Percentiles rank a stretch among this genome's conserved stretches.
Conservation (phyloP, 2,329 filamentous ascomycete species). For the Phaeosphaeriaceae sp. region DNA sequence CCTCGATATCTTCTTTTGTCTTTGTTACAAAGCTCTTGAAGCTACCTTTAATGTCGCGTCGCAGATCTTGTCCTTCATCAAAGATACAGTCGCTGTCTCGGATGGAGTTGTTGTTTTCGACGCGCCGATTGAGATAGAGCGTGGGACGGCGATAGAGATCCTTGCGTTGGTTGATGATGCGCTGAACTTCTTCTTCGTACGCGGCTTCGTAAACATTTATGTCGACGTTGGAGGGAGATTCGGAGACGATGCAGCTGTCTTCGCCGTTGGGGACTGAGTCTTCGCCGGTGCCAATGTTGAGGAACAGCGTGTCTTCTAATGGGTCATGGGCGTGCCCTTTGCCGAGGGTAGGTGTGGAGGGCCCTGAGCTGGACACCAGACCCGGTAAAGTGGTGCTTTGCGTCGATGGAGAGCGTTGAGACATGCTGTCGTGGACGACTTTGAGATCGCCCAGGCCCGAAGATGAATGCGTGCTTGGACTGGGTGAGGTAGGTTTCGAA, state of each 20-base stretch:
- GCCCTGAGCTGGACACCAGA: constrained; percentile 22
- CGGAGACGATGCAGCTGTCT: constrained; percentile 68
- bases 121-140: constrained; percentile 64
- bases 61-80: constrained; percentile 36
- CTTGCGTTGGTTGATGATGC: constrained; percentile 65
- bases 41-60: constrained; percentile 38
- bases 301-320: constrained; percentile 70
- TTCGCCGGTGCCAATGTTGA: constrained; percentile 76
- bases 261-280: constrained; percentile 50
- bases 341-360: constrained; percentile 39
- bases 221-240: constrained; percentile 84
- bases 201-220: constrained; percentile 89
- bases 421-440: constrained; percentile 40
- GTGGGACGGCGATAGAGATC: constrained; percentile 54
- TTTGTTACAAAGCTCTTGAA: constrained; percentile 48
- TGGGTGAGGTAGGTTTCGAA: constrained; percentile 20
- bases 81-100: constrained; percentile 44
- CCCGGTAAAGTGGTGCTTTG: constrained; percentile 30
- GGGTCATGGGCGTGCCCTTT: constrained; percentile 71
- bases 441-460: constrained; percentile 30
- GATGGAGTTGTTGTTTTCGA: constrained; percentile 54
- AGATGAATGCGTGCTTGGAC: constrained; percentile 26
- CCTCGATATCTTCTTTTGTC: constrained; percentile 43
- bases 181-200: constrained; percentile 81
- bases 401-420: constrained; percentile 36